These are phyloP conservation scores for Yamadazyma jaroonii DNA, from an alignment of 1,139 yeast genomes.

Conservation along the genomic window DNA sequence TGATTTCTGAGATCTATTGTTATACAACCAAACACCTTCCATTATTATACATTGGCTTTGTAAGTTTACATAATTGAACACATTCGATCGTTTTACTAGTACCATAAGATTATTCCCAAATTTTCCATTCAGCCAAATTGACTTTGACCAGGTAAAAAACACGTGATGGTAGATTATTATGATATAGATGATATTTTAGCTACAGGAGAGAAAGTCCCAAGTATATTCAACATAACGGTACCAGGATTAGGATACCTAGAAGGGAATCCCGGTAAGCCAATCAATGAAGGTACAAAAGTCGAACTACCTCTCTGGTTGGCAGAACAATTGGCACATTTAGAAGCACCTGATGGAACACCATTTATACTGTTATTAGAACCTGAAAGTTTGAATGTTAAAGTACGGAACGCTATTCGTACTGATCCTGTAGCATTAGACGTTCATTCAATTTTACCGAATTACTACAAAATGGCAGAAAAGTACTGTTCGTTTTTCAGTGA, in stretches of 20 bases:
- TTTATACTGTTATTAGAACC: conserved; percentile 72
- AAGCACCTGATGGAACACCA: conserved; percentile 43
- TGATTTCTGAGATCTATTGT: not conserved
- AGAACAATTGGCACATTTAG: conserved; percentile 63
- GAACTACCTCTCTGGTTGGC: conserved; percentile 93
- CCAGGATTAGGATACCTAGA: conserved; percentile 89
- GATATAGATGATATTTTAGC: conserved; percentile 88
- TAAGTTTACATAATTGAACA: too few species aligned
- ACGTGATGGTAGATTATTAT: conserved; percentile 45
- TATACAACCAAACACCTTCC: too few species aligned
- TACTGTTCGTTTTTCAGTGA: conserved; percentile 76
- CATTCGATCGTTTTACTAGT: too few species aligned
- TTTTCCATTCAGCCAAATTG: too few species aligned
- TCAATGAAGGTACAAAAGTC: conserved; percentile 61
- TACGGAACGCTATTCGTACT: conserved; percentile 78
- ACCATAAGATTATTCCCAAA: not conserved
- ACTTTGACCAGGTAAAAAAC: not conserved
- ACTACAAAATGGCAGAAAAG: conserved; percentile 63
- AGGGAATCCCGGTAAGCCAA: conserved; percentile 69
- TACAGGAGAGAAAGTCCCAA: conserved; percentile 68
- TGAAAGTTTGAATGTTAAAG: conserved; percentile 58
- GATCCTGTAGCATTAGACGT: conserved; percentile 68
- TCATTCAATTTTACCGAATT: conserved; percentile 64
- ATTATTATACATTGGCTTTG: too few species aligned
- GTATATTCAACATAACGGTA: conserved; percentile 71